A percentile compares a stretch with the other conserved stretches of the same genome.
Evolutionary conservation across 2,329 filamentous ascomycete genomes (phyloP).

Genomic region (Cladosporium sp.): DNA sequence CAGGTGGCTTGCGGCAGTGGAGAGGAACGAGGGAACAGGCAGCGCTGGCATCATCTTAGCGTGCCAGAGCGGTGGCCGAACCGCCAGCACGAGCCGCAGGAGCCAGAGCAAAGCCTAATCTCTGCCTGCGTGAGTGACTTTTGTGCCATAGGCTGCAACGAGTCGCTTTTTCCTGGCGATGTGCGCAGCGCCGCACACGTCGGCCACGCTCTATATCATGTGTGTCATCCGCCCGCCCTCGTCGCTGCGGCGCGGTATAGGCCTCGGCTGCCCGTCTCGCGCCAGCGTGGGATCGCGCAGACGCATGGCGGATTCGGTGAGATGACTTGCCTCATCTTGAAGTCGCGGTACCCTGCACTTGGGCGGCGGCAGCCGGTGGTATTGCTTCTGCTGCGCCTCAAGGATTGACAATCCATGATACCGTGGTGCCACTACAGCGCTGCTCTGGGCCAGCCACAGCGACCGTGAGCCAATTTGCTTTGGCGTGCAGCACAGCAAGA

Average conservation of each 20-base stretch:
- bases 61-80: constrained; percentile 10
- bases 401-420: not conserved
- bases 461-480: constrained; percentile 5
- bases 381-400: constrained; percentile 11
- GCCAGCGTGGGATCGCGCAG: not conserved
- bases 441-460: constrained; percentile 7
- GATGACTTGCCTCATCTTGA: not conserved
- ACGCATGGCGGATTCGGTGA: not conserved
- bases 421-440: constrained; percentile 8
- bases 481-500: constrained; percentile 1
- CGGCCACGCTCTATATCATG: not conserved
- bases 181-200: too few relatives aligned
- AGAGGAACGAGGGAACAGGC: constrained; percentile 6
- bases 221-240: not conserved
- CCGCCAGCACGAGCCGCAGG: constrained; percentile 10
- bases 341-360: not conserved
- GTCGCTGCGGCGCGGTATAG: too few relatives aligned
- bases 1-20: constrained; percentile 10
- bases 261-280: not conserved
- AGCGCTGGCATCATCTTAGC: constrained; percentile 2
- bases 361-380: not conserved
- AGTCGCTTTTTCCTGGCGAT: not conserved
- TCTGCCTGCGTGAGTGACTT: constrained; percentile 4
- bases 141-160: constrained; percentile 9
- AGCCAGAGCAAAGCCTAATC: constrained; percentile 7